Evolutionary conservation across 2,329 filamentous ascomycete genomes (phyloP).

Genomic region (Epichloe gansuensis): DNA sequence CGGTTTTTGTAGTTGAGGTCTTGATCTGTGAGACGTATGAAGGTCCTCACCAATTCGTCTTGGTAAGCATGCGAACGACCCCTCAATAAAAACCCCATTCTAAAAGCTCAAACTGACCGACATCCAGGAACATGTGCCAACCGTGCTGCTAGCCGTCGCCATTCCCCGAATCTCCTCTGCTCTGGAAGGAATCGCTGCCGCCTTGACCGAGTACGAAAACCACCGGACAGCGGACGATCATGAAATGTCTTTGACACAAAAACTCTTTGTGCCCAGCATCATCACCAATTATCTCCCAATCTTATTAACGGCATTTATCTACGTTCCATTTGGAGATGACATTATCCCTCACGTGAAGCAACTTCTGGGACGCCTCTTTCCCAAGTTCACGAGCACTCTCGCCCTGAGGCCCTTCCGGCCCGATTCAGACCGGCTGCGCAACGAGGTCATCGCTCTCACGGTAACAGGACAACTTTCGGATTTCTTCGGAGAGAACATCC

Average conservation of each 20-base stretch:
- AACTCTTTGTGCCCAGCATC: conserved; percentile 67
- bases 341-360: conserved; percentile 56
- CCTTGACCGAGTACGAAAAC: conserved; percentile 59
- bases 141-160: conserved; percentile 52
- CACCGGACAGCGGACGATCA: conserved; percentile 59
- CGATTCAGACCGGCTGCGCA: conserved; percentile 51
- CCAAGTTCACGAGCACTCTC: conserved; percentile 35
- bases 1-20: conserved; percentile 60
- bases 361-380: conserved; percentile 37
- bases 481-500: conserved; percentile 57
- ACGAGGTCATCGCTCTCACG: conserved; percentile 64
- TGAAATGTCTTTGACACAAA: conserved; percentile 57
- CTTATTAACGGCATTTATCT: conserved; percentile 65
- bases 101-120: neutral
- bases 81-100: neutral
- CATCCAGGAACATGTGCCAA: conserved; percentile 55
- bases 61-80: conserved; percentile 31
- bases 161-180: conserved; percentile 52
- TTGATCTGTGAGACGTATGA: conserved; percentile 64
- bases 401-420: conserved; percentile 44
- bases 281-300: conserved; percentile 70
- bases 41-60: conserved; percentile 51
- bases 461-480: conserved; percentile 60
- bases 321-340: conserved; percentile 58
- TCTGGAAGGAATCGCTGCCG: conserved; percentile 49